Percentiles rank a stretch among this genome's conserved stretches.
Evolutionary conservation across 2,329 filamentous ascomycete species (phyloP).

Genomic region (Nemania sp.): DNA sequence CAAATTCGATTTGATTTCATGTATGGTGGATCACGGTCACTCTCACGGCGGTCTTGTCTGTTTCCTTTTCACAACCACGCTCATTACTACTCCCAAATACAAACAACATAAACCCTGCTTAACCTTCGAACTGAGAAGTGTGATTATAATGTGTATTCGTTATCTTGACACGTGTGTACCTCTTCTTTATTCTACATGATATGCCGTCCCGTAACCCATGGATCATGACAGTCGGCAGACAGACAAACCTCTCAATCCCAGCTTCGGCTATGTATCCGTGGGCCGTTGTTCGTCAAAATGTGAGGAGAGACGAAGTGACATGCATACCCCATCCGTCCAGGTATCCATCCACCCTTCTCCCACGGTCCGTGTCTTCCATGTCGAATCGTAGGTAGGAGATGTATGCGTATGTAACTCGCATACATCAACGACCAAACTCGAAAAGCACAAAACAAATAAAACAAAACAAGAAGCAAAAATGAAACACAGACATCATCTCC

Average conservation of each 20-base stretch:
- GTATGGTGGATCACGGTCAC: too few species aligned
- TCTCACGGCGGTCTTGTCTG: too few species aligned
- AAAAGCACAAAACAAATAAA: too few species aligned
- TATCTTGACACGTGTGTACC: background rate
- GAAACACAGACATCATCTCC: too few species aligned
- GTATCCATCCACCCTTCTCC: background rate
- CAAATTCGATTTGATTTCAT: background rate
- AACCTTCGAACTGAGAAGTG: background rate
- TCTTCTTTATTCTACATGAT: conserved; percentile 21
- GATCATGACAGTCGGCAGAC: background rate
- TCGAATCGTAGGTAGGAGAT: background rate
- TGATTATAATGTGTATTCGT: conserved; percentile 8
- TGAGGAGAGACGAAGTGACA: background rate
- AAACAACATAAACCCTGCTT: background rate
- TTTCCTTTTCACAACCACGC: background rate
- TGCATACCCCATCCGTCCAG: too few species aligned
- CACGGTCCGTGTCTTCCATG: background rate
- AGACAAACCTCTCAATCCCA: background rate
- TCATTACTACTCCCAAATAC: background rate
- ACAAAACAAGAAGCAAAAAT: too few species aligned
- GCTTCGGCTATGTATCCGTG: background rate
- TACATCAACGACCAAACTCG: too few species aligned
- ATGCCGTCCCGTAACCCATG: background rate
- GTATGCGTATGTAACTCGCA: too few species aligned
- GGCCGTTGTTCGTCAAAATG: background rate